Evolutionary conservation across 495 filamentous ascomycete genomes (phyloP).

Genomic region (Aspergillus affinis): DNA sequence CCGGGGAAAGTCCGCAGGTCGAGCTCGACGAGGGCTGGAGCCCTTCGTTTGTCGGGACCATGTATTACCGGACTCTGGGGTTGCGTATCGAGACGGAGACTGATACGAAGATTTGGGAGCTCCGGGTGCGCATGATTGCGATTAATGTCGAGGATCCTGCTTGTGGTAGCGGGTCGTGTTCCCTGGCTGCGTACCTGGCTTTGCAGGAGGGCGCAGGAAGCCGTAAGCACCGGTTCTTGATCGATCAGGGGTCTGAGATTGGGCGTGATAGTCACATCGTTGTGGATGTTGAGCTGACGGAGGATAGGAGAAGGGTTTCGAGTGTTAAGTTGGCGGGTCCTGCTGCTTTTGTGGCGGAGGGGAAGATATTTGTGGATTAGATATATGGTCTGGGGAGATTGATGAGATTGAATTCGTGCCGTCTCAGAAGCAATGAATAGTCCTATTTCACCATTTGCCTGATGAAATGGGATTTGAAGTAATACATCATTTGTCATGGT

Average conservation of each 20-base stretch:
- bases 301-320: conserved; percentile 32
- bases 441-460: too few species aligned
- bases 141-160: conserved; percentile 64
- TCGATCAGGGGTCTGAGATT: conserved; percentile 74
- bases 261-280: conserved; percentile 58
- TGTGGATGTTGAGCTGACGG: conserved; percentile 36
- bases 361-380: conserved; percentile 29
- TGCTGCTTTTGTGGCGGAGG: conserved; percentile 54
- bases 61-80: conserved; percentile 55
- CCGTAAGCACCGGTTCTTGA: conserved; percentile 37
- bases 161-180: conserved; percentile 62
- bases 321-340: conserved; percentile 51
- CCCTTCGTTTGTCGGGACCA: conserved; percentile 44
- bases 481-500: too few species aligned
- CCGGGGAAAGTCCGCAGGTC: conserved; percentile 15
- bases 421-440: too few species aligned
- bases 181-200: conserved; percentile 56
- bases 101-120: conserved; percentile 20
- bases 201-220: conserved; percentile 31
- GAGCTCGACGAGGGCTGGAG: conserved; percentile 59
- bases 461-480: too few species aligned
- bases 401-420: too few species aligned
- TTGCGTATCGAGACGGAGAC: conserved; percentile 19
- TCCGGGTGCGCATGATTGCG: conserved; percentile 56
- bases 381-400: background rate